phyloP scores from a whole-genome alignment of 202 grass and related monocot genomes.

The Panicum hallii region DNA sequence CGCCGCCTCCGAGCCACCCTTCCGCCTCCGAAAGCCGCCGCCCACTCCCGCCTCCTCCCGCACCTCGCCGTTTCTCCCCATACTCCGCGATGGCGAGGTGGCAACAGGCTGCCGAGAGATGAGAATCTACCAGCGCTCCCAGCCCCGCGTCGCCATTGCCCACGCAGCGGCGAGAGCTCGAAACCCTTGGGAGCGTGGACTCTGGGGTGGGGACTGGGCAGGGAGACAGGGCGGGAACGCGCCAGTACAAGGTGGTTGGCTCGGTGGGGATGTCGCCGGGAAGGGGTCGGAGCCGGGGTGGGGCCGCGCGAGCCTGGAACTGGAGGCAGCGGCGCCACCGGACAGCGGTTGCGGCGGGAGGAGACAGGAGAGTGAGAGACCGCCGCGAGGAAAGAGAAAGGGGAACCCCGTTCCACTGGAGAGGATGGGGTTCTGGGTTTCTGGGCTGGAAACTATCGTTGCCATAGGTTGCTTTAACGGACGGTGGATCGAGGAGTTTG shows the following conservation, averaged over 20 bases:
- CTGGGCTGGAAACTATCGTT: not conserved
- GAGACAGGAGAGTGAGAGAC: not conserved
- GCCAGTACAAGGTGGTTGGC: constrained; percentile 20
- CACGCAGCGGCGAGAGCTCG: constrained; percentile 28
- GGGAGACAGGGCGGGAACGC: not conserved
- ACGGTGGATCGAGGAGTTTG: not conserved
- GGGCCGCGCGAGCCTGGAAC: not conserved
- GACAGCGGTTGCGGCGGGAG: constrained; percentile 25
- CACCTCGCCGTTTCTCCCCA: constrained; percentile 61
- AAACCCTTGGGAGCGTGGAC: constrained; percentile 26
- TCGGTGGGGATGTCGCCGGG: not conserved
- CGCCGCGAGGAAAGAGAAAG: constrained; percentile 5
- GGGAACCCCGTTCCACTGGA: constrained; percentile 9
- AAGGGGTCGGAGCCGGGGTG: not conserved
- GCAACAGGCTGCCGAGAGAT: not conserved
- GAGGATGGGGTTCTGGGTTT: not conserved
- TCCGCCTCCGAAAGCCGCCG: constrained; percentile 45
- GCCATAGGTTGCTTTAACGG: not conserved
- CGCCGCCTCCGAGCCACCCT: constrained; percentile 27
- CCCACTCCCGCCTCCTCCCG: constrained; percentile 45
- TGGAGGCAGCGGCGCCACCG: not conserved
- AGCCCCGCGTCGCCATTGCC: constrained; percentile 36
- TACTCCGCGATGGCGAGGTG: constrained; percentile 28
- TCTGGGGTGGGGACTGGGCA: too few species aligned
- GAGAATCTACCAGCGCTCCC: constrained; percentile 18